phyloP scores from a whole-genome alignment of 352 stramenopile species.

The Globisporangium carolinianum region DNA sequence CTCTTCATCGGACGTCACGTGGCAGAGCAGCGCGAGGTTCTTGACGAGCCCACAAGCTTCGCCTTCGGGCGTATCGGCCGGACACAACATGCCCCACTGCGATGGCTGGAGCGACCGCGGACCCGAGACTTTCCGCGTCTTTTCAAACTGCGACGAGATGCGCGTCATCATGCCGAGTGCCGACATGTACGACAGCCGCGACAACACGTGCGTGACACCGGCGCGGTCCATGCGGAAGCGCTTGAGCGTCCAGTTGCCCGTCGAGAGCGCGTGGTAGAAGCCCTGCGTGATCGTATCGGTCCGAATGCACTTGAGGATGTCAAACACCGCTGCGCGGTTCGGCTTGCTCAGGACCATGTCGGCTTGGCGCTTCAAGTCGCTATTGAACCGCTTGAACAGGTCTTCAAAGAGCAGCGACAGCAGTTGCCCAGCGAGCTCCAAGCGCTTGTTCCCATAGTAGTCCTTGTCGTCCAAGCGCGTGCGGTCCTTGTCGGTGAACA shows the following conservation, averaged over 20 bases:
- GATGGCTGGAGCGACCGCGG: conserved; percentile 96
- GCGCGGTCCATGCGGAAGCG: conserved; percentile 99
- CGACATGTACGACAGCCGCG: conserved; percentile 97
- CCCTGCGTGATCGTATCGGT: conserved; percentile 98
- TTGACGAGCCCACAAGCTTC: conserved; percentile 99
- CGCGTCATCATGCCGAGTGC: conserved; percentile 99
- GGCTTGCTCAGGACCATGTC: conserved; percentile 98
- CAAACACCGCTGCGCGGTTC: conserved; percentile 96
- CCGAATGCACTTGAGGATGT: conserved; percentile 97
- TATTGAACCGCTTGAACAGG: conserved; percentile 98
- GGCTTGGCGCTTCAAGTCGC: conserved; percentile 95
- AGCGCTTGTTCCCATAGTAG: conserved; percentile 99
- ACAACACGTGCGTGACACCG: conserved; percentile 96
- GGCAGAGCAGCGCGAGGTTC: conserved; percentile 97
- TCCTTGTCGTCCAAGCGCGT: conserved; percentile 97
- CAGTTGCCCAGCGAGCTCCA: conserved; percentile 98
- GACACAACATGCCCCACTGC: conserved; percentile 99
- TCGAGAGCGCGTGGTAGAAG: conserved; percentile 81
- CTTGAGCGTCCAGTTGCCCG: conserved; percentile 99
- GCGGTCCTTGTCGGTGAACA: conserved; percentile 84
- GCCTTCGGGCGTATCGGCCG: conserved; percentile 98
- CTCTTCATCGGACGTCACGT: conserved; percentile 93
- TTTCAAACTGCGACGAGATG: conserved; percentile 99
- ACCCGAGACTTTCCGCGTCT: conserved; percentile 98
- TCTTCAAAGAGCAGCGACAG: conserved; percentile 99